These are phyloP conservation scores for Mariannaea elegans DNA, from an alignment of 2,329 filamentous ascomycete species.

Conservation along the genomic window DNA sequence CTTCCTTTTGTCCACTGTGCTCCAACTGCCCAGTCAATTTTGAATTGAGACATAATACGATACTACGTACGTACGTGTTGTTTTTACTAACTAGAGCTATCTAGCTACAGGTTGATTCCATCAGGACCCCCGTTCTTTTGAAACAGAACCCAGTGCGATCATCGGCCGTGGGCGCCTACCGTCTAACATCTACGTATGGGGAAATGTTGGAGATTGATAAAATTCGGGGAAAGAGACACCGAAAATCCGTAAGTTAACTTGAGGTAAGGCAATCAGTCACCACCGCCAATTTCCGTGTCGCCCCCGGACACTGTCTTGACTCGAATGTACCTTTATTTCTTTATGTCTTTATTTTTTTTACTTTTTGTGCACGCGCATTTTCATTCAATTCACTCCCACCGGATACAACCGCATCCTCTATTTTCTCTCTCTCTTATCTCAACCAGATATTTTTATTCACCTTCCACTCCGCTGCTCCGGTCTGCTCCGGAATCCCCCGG, in stretches of 20 bases:
- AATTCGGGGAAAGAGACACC: slow-evolving; percentile 4
- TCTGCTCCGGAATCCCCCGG: slow-evolving; percentile 32
- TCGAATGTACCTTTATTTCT: too few species aligned
- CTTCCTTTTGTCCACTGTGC: slow-evolving; percentile 36
- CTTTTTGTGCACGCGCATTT: background rate
- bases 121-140: background rate
- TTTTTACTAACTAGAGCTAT: background rate
- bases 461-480: slow-evolving; percentile 27
- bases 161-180: background rate
- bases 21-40: slow-evolving; percentile 5
- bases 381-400: background rate
- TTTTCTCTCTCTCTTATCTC: background rate
- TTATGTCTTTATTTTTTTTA: too few species aligned
- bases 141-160: slow-evolving; percentile 1
- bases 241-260: background rate
- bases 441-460: slow-evolving; percentile 4
- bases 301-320: too few species aligned
- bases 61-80: background rate
- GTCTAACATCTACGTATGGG: background rate
- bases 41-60: background rate
- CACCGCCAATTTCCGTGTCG: slow-evolving; percentile 5
- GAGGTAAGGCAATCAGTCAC: too few species aligned
- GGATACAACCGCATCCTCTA: background rate
- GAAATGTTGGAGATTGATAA: slow-evolving; percentile 6
- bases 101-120: background rate